Conservation (phyloP, 331 rosid species). For the Pyracantha coccinea region DNA sequence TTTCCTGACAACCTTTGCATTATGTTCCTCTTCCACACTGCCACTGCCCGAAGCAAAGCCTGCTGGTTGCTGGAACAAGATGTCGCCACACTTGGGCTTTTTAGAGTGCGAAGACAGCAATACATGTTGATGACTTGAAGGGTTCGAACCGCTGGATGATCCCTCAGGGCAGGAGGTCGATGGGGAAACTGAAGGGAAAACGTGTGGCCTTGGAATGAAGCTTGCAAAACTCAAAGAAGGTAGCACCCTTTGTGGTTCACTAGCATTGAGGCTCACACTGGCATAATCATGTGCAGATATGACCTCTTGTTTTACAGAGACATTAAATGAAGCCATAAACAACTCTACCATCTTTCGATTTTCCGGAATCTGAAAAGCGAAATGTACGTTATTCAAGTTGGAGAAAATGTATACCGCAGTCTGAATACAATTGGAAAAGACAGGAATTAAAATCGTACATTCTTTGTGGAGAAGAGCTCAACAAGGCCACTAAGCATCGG, state of each 20-base stretch:
- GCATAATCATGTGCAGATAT: conserved; percentile 17
- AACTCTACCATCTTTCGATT: conserved; percentile 42
- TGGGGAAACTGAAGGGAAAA: conserved; percentile 15
- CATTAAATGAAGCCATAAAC: conserved; percentile 32
- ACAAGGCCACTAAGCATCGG: conserved; percentile 64
- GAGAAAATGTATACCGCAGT: conserved; percentile 1
- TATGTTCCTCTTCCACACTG: conserved; percentile 19
- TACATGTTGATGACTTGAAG: conserved; percentile 40
- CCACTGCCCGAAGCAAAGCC: conserved; percentile 20
- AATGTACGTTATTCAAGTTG: background rate
- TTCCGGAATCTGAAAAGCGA: conserved; percentile 49
- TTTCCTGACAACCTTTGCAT: conserved; percentile 15
- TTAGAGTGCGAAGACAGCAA: conserved; percentile 17
- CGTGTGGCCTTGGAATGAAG: conserved; percentile 23
- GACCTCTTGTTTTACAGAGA: conserved; percentile 38
- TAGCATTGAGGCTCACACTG: conserved; percentile 9
- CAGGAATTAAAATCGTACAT: conserved; percentile 25
- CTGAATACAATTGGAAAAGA: background rate
- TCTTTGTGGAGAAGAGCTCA: conserved; percentile 59
- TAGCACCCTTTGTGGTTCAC: conserved; percentile 7
- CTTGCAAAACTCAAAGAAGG: conserved; percentile 4
- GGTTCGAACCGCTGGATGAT: conserved; percentile 48
- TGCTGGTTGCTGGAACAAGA: conserved; percentile 19
- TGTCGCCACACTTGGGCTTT: conserved; percentile 9
- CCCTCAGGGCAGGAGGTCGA: conserved; percentile 47